Conservation (phyloP, 2,329 filamentous ascomycete species). For the Alternaria hordeiaustralica region DNA sequence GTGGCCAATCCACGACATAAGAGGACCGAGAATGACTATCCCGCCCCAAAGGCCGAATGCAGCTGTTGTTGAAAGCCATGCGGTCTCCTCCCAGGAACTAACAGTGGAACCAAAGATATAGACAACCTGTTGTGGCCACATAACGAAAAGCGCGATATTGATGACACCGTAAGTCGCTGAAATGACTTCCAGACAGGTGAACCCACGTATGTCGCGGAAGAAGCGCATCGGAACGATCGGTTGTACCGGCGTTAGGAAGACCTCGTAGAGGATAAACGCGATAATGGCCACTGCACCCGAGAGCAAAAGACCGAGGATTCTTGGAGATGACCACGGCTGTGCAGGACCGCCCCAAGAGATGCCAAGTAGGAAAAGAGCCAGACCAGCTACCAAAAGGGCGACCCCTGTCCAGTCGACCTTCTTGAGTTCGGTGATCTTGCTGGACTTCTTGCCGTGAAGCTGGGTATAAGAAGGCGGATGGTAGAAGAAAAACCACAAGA, state of each 20-base stretch:
- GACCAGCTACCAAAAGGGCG: neutral
- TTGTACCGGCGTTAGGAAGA: neutral
- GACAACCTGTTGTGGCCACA: constrained; percentile 37
- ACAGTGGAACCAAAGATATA: constrained; percentile 20
- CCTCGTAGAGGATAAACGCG: neutral
- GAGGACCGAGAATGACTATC: constrained; percentile 31
- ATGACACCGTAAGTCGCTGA: constrained; percentile 9
- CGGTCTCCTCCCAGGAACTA: constrained; percentile 30
- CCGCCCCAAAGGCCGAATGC: constrained; percentile 40
- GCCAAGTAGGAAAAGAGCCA: neutral
- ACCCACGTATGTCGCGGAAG: neutral
- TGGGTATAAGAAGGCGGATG: neutral
- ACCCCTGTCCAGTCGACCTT: neutral
- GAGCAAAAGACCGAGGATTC: neutral
- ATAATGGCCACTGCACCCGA: neutral
- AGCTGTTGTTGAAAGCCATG: constrained; percentile 36
- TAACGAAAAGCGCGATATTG: constrained; percentile 37
- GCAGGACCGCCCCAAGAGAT: neutral
- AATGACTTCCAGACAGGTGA: neutral
- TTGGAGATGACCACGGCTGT: neutral
- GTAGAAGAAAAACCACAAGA: neutral
- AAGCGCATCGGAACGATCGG: neutral
- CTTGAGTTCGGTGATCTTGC: neutral
- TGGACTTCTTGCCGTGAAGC: neutral
- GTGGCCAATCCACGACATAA: constrained; percentile 33